phyloP scores from a whole-genome alignment of 345 rosid species.

The Microcos paniculata region DNA sequence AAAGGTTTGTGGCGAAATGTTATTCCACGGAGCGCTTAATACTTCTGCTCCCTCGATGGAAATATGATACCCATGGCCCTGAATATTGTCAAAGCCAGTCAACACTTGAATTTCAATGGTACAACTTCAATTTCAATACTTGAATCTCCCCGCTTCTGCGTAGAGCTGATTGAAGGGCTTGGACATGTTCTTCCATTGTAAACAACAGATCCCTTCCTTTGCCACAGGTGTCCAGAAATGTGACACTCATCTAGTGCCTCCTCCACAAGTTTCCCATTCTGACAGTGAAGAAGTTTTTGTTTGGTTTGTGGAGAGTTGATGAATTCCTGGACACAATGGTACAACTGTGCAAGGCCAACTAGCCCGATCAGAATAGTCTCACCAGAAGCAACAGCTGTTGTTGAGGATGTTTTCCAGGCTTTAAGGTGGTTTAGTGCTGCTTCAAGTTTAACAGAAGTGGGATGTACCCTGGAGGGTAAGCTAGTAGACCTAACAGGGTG shows the following conservation, averaged over 20 bases:
- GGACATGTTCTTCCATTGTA: conserved; percentile 37
- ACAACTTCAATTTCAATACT: conserved; percentile 25
- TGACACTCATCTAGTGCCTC: conserved; percentile 42
- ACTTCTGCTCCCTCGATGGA: conserved; percentile 52
- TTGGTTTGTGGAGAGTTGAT: conserved; percentile 35
- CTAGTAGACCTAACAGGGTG: conserved; percentile 49
- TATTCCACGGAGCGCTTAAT: conserved; percentile 58
- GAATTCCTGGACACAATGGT: conserved; percentile 34
- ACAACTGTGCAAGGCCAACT: conserved; percentile 43
- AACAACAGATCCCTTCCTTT: conserved; percentile 35
- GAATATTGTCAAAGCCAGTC: conserved; percentile 16
- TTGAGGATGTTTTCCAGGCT: conserved; percentile 27
- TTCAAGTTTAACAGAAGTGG: conserved; percentile 39
- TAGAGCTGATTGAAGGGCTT: conserved; percentile 47
- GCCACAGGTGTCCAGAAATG: conserved; percentile 46
- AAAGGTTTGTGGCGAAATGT: conserved; percentile 73
- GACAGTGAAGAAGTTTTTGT: conserved; percentile 16
- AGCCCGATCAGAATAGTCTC: conserved; percentile 35
- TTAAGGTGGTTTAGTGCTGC: conserved; percentile 46
- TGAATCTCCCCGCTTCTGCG: conserved; percentile 37
- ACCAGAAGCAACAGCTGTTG: not conserved
- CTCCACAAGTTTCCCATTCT: conserved; percentile 29
- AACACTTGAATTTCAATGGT: no score
- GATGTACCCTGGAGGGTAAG: conserved; percentile 56
- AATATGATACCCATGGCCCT: conserved; percentile 74